Evolutionary conservation across 176 grass and related monocot species (phyloP).

Genomic region (Saccharum officinarum): DNA sequence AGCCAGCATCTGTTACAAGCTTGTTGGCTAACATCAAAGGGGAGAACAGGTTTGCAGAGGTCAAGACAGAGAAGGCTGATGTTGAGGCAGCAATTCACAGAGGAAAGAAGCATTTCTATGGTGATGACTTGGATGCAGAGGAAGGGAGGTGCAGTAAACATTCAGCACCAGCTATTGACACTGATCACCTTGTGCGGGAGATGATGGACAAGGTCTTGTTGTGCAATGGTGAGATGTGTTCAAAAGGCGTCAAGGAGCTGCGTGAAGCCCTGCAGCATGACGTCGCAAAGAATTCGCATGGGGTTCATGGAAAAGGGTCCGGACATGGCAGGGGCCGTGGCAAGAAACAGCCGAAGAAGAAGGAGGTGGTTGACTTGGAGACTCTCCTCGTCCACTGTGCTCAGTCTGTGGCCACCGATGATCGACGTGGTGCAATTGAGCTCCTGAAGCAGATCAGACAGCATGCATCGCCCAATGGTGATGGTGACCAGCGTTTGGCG

Average conservation of each 20-base stretch:
- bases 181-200: slow-evolving; percentile 67
- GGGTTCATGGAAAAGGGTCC: slow-evolving; percentile 52
- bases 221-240: slow-evolving; percentile 63
- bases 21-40: neutral
- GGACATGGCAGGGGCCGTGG: slow-evolving; percentile 65
- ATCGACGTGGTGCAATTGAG: slow-evolving; percentile 59
- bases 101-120: slow-evolving; percentile 75
- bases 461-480: slow-evolving; percentile 57
- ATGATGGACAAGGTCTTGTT: slow-evolving; percentile 92
- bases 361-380: slow-evolving; percentile 78
- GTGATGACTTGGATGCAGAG: slow-evolving; percentile 72
- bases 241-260: slow-evolving; percentile 63
- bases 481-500: slow-evolving; percentile 80
- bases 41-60: slow-evolving; percentile 38
- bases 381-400: slow-evolving; percentile 91
- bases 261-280: slow-evolving; percentile 62
- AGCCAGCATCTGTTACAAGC: neutral
- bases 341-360: slow-evolving; percentile 78
- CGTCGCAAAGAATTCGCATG: slow-evolving; percentile 40
- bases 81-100: slow-evolving; percentile 31
- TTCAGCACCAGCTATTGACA: slow-evolving; percentile 51
- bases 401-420: slow-evolving; percentile 77
- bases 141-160: slow-evolving; percentile 86
- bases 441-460: slow-evolving; percentile 92
- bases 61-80: slow-evolving; percentile 42